A percentile compares a stretch with the other conserved stretches of the same genome.
Conservation (phyloP, 2,329 filamentous ascomycete species). For the Penicillium sp. region DNA sequence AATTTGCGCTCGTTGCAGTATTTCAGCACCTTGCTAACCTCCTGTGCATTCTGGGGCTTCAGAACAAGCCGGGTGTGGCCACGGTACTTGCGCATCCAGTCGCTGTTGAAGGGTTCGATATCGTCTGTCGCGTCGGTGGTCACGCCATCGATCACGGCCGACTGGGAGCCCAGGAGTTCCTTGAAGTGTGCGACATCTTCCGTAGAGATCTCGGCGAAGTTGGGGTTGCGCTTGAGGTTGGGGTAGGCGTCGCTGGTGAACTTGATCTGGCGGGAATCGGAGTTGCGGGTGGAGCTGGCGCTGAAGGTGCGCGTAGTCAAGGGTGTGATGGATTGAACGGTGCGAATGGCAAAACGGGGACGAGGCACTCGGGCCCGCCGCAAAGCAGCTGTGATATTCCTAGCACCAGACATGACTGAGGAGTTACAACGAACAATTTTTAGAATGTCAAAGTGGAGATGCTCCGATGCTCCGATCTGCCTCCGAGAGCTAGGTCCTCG, state of each 20-base stretch:
- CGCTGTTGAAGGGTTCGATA: slow-evolving; percentile 86
- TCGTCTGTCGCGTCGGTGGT: slow-evolving; percentile 72
- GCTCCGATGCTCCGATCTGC: slow-evolving; percentile 19
- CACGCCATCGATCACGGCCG: slow-evolving; percentile 81
- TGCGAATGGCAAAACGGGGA: slow-evolving; percentile 24
- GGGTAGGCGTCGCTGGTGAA: slow-evolving; percentile 82
- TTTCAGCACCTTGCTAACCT: slow-evolving; percentile 85
- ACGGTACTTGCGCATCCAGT: slow-evolving; percentile 99
- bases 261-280: slow-evolving; percentile 51
- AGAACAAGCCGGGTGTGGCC: slow-evolving; percentile 85
- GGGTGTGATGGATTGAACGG: slow-evolving; percentile 19
- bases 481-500: slow-evolving; percentile 8
- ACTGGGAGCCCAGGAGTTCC: slow-evolving; percentile 71
- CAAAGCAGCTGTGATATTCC: slow-evolving; percentile 32
- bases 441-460: slow-evolving; percentile 19
- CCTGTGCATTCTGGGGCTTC: slow-evolving; percentile 77
- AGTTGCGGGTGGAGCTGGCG: slow-evolving; percentile 25
- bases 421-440: slow-evolving; percentile 18
- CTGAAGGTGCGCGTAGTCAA: slow-evolving; percentile 31
- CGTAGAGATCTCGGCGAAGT: slow-evolving; percentile 66
- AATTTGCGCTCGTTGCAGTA: slow-evolving; percentile 94
- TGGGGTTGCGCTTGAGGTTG: slow-evolving; percentile 72
- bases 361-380: slow-evolving; percentile 35
- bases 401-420: slow-evolving; percentile 30
- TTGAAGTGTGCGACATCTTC: slow-evolving; percentile 84